A percentile compares a stretch with the other conserved stretches of the same genome.
Conservation (phyloP, 176 grass and related monocot genomes). For the Juncus effusus region DNA sequence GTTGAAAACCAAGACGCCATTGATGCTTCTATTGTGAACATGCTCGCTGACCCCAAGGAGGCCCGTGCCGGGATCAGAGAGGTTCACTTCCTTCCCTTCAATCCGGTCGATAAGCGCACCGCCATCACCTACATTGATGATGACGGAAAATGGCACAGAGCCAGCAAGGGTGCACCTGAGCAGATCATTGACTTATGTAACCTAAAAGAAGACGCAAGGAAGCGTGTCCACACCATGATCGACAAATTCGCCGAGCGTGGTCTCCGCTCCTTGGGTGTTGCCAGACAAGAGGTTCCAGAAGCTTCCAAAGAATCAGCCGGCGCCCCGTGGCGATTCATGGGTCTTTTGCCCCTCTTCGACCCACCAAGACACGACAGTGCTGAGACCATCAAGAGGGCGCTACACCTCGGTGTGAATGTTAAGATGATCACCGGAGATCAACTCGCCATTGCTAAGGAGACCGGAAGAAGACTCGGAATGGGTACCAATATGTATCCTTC, state of each 20-base stretch:
- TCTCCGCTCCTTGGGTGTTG: slow-evolving; percentile 64
- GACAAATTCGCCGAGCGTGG: slow-evolving; percentile 84
- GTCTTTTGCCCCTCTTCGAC: slow-evolving; percentile 76
- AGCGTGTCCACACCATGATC: slow-evolving; percentile 58
- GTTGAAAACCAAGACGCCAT: slow-evolving; percentile 97
- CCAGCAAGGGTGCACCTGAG: slow-evolving; percentile 91
- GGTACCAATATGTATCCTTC: slow-evolving; percentile 97
- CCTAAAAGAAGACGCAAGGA: slow-evolving; percentile 60
- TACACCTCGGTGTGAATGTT: slow-evolving; percentile 78
- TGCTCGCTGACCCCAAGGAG: slow-evolving; percentile 87
- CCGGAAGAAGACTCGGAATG: slow-evolving; percentile 73
- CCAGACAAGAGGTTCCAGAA: slow-evolving; percentile 70
- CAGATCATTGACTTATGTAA: slow-evolving; percentile 87
- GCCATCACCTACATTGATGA: slow-evolving; percentile 89
- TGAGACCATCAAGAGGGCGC: slow-evolving; percentile 84
- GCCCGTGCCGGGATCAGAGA: slow-evolving; percentile 73
- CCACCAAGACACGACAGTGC: slow-evolving; percentile 90
- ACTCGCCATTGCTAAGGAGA: slow-evolving; percentile 94
- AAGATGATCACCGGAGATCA: slow-evolving; percentile 99
- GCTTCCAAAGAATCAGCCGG: slow-evolving; percentile 65
- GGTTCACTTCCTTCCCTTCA: slow-evolving; percentile 93
- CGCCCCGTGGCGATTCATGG: slow-evolving; percentile 73
- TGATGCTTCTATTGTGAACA: slow-evolving; percentile 74
- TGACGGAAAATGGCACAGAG: slow-evolving; percentile 70
- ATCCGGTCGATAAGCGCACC: slow-evolving; percentile 87